These are phyloP conservation scores for Hymenoscyphus occultus DNA, from an alignment of 2,329 filamentous ascomycete species.

Conservation along the genomic window DNA sequence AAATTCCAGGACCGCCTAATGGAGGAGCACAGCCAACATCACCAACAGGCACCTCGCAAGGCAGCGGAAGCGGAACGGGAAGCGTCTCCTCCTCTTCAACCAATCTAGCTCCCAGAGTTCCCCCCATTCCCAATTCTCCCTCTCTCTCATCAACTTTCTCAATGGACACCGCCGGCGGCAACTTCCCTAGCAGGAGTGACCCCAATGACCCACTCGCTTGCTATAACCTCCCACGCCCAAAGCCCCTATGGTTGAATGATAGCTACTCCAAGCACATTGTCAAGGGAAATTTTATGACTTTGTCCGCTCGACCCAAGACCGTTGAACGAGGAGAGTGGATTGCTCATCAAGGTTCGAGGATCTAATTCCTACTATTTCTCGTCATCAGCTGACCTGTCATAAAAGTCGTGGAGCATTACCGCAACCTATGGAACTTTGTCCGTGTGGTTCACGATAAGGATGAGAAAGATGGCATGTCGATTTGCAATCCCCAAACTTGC, in stretches of 20 bases:
- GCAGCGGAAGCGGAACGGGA: constrained; percentile 31
- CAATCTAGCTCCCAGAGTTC: constrained; percentile 55
- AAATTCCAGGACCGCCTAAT: constrained; percentile 49
- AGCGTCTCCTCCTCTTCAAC: constrained; percentile 44
- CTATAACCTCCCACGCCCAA: constrained; percentile 63
- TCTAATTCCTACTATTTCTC: constrained; percentile 6
- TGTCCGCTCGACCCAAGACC: constrained; percentile 88
- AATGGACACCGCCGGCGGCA: constrained; percentile 52
- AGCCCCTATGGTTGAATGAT: constrained; percentile 73
- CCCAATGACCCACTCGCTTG: constrained; percentile 55
- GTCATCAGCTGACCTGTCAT: constrained; percentile 9
- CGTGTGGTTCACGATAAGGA: constrained; percentile 85
- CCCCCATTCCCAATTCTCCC: constrained; percentile 60
- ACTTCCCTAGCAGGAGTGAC: constrained; percentile 41
- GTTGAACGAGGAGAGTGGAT: constrained; percentile 95
- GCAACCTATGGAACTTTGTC: constrained; percentile 84
- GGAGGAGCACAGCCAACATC: constrained; percentile 47
- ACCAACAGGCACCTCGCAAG: constrained; percentile 44
- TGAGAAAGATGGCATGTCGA: constrained; percentile 63
- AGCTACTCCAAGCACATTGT: constrained; percentile 82
- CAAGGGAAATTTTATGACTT: constrained; percentile 95
- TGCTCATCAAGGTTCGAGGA: constrained; percentile 76
- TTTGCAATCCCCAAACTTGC: constrained; percentile 82
- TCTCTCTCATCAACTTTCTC: constrained; percentile 65
- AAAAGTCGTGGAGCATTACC: constrained; percentile 86